Conservation (phyloP, 2,329 filamentous ascomycete species). For the Mycocentrospora acerina region DNA sequence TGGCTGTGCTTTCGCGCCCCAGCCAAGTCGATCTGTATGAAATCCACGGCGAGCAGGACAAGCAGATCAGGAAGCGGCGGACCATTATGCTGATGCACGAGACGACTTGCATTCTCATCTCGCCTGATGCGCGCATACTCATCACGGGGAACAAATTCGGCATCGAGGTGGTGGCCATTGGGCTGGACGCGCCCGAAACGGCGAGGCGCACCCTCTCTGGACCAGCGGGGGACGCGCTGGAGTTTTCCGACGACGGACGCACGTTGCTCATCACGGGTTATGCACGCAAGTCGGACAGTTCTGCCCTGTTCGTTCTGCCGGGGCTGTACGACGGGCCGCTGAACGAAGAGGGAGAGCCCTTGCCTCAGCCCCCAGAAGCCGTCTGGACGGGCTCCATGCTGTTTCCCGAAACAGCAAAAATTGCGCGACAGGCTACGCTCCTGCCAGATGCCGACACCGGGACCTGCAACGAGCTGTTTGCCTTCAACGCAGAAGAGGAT, state of each 20-base stretch:
- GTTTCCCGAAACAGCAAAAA: slow-evolving; percentile 43
- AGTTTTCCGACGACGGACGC: slow-evolving; percentile 44
- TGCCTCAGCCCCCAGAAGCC: slow-evolving; percentile 37
- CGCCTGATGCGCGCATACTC: slow-evolving; percentile 77
- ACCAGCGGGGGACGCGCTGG: slow-evolving; percentile 38
- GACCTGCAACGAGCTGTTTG: slow-evolving; percentile 44
- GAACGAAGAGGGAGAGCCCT: slow-evolving; percentile 43
- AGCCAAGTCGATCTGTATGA: slow-evolving; percentile 88
- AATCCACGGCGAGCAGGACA: slow-evolving; percentile 49
- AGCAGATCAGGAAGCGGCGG: slow-evolving; percentile 66
- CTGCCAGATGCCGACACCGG: slow-evolving; percentile 42
- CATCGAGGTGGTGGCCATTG: slow-evolving; percentile 82
- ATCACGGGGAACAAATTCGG: slow-evolving; percentile 83
- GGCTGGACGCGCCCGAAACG: slow-evolving; percentile 54
- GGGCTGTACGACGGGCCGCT: slow-evolving; percentile 43
- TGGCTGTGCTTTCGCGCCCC: slow-evolving; percentile 79
- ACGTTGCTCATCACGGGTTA: slow-evolving; percentile 43
- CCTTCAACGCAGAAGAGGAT: slow-evolving; percentile 44
- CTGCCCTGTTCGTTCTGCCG: slow-evolving; percentile 42
- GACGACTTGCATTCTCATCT: slow-evolving; percentile 76
- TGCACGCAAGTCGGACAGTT: slow-evolving; percentile 38
- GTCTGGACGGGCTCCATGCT: slow-evolving; percentile 44
- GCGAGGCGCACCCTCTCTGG: slow-evolving; percentile 39
- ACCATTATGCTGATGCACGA: slow-evolving; percentile 77
- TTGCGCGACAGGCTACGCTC: slow-evolving; percentile 42